Evolutionary conservation across 108 stramenopile genomes (phyloP).

Genomic region (Skeletonema tropicum): DNA sequence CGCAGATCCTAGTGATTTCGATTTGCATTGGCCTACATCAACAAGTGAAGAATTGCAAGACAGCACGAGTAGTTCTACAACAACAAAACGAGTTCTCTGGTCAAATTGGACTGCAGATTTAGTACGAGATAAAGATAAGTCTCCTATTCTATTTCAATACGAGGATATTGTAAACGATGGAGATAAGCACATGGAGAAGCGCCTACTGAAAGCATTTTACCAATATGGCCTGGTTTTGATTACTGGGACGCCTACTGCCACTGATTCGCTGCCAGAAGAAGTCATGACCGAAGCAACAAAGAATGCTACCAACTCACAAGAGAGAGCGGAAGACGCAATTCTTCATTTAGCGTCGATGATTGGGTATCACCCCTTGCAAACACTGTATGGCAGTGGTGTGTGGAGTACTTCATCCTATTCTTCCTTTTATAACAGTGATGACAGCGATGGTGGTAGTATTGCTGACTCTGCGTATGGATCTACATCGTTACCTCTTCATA

Average conservation of each 20-base stretch:
- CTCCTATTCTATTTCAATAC: slow-evolving; percentile 60
- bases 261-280: slow-evolving; percentile 41
- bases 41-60: slow-evolving; percentile 16
- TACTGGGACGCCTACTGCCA: slow-evolving; percentile 64
- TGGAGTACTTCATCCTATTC: slow-evolving; percentile 71
- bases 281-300: slow-evolving; percentile 21
- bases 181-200: slow-evolving; percentile 18
- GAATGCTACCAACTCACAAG: slow-evolving; percentile 7
- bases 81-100: slow-evolving; percentile 60
- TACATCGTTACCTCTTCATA: slow-evolving; percentile 80
- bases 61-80: slow-evolving; percentile 1
- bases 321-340: slow-evolving; percentile 43
- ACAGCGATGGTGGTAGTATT: slow-evolving; percentile 45
- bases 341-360: slow-evolving; percentile 34
- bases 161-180: slow-evolving; percentile 44
- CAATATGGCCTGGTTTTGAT: slow-evolving; percentile 76
- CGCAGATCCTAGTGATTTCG: slow-evolving; percentile 35
- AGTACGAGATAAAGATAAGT: slow-evolving; percentile 51
- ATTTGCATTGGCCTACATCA: slow-evolving; percentile 2
- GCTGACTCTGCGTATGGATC: slow-evolving; percentile 87
- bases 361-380: slow-evolving; percentile 79
- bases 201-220: slow-evolving; percentile 62
- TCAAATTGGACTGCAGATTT: slow-evolving; percentile 58
- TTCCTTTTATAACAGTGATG: slow-evolving; percentile 38
- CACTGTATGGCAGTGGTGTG: slow-evolving; percentile 75